phyloP scores from a whole-genome alignment of 495 filamentous ascomycete genomes.

The Platismatia glauca region DNA sequence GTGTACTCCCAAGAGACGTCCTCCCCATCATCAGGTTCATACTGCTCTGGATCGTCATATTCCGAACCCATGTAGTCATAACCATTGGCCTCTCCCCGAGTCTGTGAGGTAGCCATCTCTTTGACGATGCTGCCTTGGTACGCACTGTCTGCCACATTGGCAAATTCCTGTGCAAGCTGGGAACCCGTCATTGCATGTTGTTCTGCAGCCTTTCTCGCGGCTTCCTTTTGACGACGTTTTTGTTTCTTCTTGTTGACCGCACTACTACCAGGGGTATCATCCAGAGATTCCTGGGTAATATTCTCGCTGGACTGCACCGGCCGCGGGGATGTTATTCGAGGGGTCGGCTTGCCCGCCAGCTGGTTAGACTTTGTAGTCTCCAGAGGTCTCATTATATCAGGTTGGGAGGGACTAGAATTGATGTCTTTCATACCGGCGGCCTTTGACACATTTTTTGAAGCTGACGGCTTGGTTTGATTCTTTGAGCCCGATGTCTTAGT shows the following conservation, averaged over 20 bases:
- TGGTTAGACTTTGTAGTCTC: constrained; percentile 2
- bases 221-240: constrained; percentile 70
- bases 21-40: constrained; percentile 32
- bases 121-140: constrained; percentile 17
- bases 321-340: neutral
- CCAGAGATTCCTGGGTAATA: constrained; percentile 4
- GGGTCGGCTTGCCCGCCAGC: neutral
- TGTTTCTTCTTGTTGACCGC: constrained; percentile 85
- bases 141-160: constrained; percentile 14
- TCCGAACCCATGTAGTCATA: constrained; percentile 28
- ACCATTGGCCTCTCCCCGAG: constrained; percentile 20
- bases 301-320: constrained; percentile 6
- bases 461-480: constrained; percentile 11
- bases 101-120: constrained; percentile 10
- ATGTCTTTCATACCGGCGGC: neutral
- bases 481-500: constrained; percentile 19
- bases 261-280: constrained; percentile 23
- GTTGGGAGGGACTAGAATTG: neutral
- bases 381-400: neutral
- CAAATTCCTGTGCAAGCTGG: constrained; percentile 14
- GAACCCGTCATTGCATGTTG: constrained; percentile 21
- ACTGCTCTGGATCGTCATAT: constrained; percentile 28
- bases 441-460: constrained; percentile 4
- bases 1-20: constrained; percentile 29
- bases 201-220: constrained; percentile 59